A percentile compares a stretch with the other conserved stretches of the same genome.
Evolutionary conservation across 208 protist species (phyloP).

Genomic region (Acanthamoeba culbertsoni): DNA sequence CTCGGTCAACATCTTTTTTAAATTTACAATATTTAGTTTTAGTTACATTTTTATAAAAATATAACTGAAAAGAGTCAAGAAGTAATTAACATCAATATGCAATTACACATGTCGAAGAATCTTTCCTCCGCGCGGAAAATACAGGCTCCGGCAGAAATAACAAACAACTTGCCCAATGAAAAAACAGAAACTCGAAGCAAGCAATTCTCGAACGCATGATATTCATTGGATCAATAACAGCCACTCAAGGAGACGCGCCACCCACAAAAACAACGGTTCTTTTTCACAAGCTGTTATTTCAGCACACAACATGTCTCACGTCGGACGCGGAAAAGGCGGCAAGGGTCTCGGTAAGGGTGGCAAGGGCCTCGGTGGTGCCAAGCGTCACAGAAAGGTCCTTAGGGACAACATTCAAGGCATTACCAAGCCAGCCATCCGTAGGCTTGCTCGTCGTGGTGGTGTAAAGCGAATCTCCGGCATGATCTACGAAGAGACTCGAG

Average conservation of each 20-base stretch:
- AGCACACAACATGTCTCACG: background rate
- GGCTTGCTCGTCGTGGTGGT: conserved; percentile 91
- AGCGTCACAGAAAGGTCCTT: conserved; percentile 90
- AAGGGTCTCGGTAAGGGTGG: conserved; percentile 86
- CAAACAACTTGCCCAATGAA: no score
- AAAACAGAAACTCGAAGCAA: no score
- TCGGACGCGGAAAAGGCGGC: conserved; percentile 25
- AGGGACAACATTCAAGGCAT: conserved; percentile 91
- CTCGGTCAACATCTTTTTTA: no score
- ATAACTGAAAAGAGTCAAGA: no score
- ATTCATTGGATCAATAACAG: background rate
- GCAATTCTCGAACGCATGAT: background rate
- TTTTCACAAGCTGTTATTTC: background rate
- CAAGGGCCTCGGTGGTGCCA: conserved; percentile 91
- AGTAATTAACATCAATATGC: no score
- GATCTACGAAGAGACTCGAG: conserved; percentile 92
- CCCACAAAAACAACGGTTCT: background rate
- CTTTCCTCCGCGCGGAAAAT: no score
- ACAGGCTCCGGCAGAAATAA: no score
- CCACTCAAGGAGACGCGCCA: background rate
- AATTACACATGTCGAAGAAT: no score
- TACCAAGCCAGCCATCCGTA: conserved; percentile 91
- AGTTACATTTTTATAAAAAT: no score
- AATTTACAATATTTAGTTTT: no score
- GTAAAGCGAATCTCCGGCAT: conserved; percentile 92